phyloP scores from a whole-genome alignment of 441 rosid species.

The Sinapis alba region DNA sequence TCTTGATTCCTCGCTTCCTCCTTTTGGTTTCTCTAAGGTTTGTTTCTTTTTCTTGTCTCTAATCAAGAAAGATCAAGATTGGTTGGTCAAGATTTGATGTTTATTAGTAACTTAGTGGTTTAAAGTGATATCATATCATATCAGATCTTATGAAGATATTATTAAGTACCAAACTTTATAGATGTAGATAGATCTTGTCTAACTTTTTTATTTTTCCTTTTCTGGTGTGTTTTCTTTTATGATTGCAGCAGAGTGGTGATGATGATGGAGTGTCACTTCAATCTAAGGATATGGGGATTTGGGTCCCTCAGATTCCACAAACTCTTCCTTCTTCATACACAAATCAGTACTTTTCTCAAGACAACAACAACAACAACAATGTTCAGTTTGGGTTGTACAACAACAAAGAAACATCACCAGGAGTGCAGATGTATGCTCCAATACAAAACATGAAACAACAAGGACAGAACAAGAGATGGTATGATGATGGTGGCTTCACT shows the following conservation, averaged over 20 bases:
- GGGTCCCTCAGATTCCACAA: slow-evolving; percentile 71
- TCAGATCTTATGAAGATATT: slow-evolving; percentile 21
- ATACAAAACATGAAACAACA: slow-evolving; percentile 43
- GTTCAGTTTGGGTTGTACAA: slow-evolving; percentile 46
- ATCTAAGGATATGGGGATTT: slow-evolving; percentile 58
- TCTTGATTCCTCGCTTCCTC: slow-evolving; percentile 60
- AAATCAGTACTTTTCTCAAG: slow-evolving; percentile 43
- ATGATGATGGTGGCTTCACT: slow-evolving; percentile 61
- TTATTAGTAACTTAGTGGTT: slow-evolving; percentile 2
- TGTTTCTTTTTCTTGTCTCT: slow-evolving; percentile 27
- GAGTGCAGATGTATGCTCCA: slow-evolving; percentile 24
- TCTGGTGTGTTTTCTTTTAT: slow-evolving; percentile 10
- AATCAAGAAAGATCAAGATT: slow-evolving; percentile 18
- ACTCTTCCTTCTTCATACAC: slow-evolving; percentile 38
- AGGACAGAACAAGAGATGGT: slow-evolving; percentile 51
- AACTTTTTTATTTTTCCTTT: background rate
- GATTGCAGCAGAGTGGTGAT: slow-evolving; percentile 56
- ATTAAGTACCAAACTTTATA: slow-evolving; percentile 1
- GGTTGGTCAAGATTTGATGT: slow-evolving; percentile 9
- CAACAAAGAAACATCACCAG: slow-evolving; percentile 49
- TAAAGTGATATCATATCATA: background rate
- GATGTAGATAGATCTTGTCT: slow-evolving; percentile 16
- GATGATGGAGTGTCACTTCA: slow-evolving; percentile 53
- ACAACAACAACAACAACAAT: slow-evolving; percentile 22
- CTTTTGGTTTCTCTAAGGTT: slow-evolving; percentile 78